Percentiles rank a stretch among this genome's conserved stretches.
phyloP scores from a whole-genome alignment of 148 eudicot genomes.

The Vaccinium darrowii region DNA sequence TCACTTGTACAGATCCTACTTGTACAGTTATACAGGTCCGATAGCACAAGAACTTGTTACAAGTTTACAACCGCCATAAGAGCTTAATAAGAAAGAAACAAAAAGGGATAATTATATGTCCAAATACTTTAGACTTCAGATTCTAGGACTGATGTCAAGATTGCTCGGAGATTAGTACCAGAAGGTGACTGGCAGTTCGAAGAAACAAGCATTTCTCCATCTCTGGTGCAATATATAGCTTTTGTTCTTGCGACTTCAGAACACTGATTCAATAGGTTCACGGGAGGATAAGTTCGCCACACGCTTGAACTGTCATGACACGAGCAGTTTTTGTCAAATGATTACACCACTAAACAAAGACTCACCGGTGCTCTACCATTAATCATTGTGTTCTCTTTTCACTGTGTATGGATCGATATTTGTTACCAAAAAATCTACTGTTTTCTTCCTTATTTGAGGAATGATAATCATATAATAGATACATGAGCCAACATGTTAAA shows the following conservation, averaged over 20 bases:
- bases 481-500: not conserved
- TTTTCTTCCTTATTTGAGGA: not conserved
- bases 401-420: not conserved
- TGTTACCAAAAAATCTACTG: not conserved
- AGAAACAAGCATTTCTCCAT: not conserved
- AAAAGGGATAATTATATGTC: not conserved
- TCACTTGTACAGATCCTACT: not conserved
- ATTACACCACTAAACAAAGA: not conserved
- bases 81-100: slow-evolving; percentile 4
- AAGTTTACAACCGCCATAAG: slow-evolving; percentile 10
- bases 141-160: too few relatives aligned
- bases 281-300: slow-evolving; percentile 59
- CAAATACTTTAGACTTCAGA: not conserved
- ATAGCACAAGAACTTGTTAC: slow-evolving; percentile 18
- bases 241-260: slow-evolving; percentile 26
- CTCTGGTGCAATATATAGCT: slow-evolving; percentile 6
- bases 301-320: slow-evolving; percentile 62
- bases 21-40: slow-evolving; percentile 10
- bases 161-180: not conserved
- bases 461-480: not conserved
- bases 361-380: not conserved
- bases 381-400: not conserved
- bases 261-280: slow-evolving; percentile 53
- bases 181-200: not conserved
- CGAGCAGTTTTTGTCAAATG: slow-evolving; percentile 16